Conservation (phyloP, 352 stramenopile genomes). For the Pilasporangium apinafurcum region DNA sequence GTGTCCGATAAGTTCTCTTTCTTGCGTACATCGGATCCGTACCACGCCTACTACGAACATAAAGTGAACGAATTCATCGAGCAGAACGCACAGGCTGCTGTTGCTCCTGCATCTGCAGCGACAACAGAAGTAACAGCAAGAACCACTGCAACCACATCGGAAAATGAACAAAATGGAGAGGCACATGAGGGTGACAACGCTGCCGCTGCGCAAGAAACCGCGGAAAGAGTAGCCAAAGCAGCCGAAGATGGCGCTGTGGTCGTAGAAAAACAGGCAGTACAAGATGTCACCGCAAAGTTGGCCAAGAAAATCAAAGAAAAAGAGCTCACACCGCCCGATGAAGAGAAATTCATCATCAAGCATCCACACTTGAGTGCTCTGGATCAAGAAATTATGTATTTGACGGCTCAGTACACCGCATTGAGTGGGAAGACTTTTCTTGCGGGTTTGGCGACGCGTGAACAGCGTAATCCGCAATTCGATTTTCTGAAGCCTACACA, state of each 20-base stretch:
- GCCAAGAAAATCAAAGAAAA: slow-evolving; percentile 92
- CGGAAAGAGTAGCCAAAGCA: slow-evolving; percentile 10
- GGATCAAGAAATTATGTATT: slow-evolving; percentile 97
- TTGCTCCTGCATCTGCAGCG: slow-evolving; percentile 3
- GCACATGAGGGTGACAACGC: not conserved
- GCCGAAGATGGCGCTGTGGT: slow-evolving; percentile 36
- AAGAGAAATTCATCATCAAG: slow-evolving; percentile 83
- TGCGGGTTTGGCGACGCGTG: slow-evolving; percentile 87
- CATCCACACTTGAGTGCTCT: slow-evolving; percentile 87
- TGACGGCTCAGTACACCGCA: slow-evolving; percentile 97
- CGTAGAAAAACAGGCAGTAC: slow-evolving; percentile 83
- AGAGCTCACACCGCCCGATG: slow-evolving; percentile 46
- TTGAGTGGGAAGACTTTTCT: slow-evolving; percentile 95
- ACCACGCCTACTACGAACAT: slow-evolving; percentile 99
- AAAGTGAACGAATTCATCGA: slow-evolving; percentile 88
- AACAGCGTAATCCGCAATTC: slow-evolving; percentile 97
- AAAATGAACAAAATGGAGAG: slow-evolving; percentile 9
- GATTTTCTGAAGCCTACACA: slow-evolving; percentile 98
- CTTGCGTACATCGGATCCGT: slow-evolving; percentile 91
- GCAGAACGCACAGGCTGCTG: slow-evolving; percentile 16
- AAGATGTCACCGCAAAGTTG: slow-evolving; percentile 73
- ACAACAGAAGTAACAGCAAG: slow-evolving; percentile 20
- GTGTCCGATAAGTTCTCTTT: slow-evolving; percentile 98
- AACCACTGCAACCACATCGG: slow-evolving; percentile 2
- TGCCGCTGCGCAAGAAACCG: slow-evolving; percentile 12